Evolutionary conservation across 768 basidiomycete species (phyloP), one percentile per base, ranked within the genome.

Genomic region (Phaeotremella fagi): DNA sequence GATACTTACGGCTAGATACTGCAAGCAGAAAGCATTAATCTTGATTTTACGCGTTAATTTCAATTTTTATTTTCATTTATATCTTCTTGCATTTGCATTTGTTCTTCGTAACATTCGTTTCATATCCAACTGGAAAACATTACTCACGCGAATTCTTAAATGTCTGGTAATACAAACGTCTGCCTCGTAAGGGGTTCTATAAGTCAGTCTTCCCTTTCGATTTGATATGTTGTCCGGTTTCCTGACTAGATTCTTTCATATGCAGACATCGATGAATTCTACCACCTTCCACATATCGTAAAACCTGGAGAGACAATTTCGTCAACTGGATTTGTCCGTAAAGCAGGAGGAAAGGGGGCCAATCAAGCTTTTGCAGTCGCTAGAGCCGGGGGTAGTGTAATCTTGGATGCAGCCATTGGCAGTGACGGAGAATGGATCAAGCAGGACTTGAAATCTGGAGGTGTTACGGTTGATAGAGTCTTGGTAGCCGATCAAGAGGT

Each of bases 301-400:
- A 53, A 57, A 11, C 65, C 74, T 0, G 78, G 78, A 0, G 76
- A 79, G 61, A 79, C 78, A 7, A 74, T 78, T 45, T 70, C 75
- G 1, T 76, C 76, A 0, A 68, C 64, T 11, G 51, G 45, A 0
- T 70, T 71, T 48, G 66, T 69, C 2, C 60, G 71, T 4, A 59
- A 71, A 31, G 68, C 76, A 7, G 78, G 78, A 2, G 78, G 78
- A 0, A 79, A 79, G 51, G 78, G 78, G 12, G 77, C 77, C 6
- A 79, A 79, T 51, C 76, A 77, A 49, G 73, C 77, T n/a, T 70
- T 66, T 27, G 68, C 77, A 0, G 67, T 73, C 1, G 77, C 77
- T 16, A 41, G 52, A 59, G 73, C 72, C 4, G 71, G 70, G 4
- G 72, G 66, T 0, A 1, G 7, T 1, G 74, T 75, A 11, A 59